Evolutionary conservation across 768 basidiomycete genomes (phyloP), one percentile per base, ranked within the genome.

Genomic region (Serendipita vermifera): DNA sequence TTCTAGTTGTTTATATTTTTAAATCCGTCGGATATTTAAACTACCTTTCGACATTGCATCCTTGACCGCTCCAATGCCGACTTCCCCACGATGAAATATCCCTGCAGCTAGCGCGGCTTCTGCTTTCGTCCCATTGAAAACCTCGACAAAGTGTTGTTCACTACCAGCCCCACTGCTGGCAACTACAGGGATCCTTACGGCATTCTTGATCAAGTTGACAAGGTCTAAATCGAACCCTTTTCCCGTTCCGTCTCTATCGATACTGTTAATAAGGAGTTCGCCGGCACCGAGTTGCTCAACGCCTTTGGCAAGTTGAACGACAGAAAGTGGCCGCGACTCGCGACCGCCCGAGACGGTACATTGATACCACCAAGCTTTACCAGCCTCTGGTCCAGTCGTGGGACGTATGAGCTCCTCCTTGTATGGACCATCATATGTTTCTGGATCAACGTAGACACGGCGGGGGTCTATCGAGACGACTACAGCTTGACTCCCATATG

Each of bases 401-500:
- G 71, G 74, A 32, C 64, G 61, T 26, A 88, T 68, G 20, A 88
- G 68, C 65, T 89, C 87, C 27, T 72, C 69, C 61, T 67, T 74
- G 69, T 82, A 81, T 6, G 82, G 81, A 2, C 86, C 87, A 36
- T 78, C 73, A 66, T 92, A 90, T 6, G 67, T 66, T 0, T 74
- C 70, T 20, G 71, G 62, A 61, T 86, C 77, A 63, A 94, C 82
- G 69, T 87, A 93, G 15, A 82, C 85, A 55, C 91, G 73, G 61
- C 82, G 82, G 5, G 96, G 96, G 71, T 99, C 96, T 61, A 97
- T 79, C 36, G 94, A 98, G 35, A 99, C 92, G 38, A 99, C 96
- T 55, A 99, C 93, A 2, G 96, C 96, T 66, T 97, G 93, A n/a
- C 80, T 77, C 3, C 96, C 96, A 67, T 99, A 99, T 46, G 77